A percentile compares a stretch with the other conserved stretches of the same genome.
These are phyloP conservation scores for Musa itinerans DNA, from an alignment of 176 grass and related monocot species.

Conservation along the genomic window DNA sequence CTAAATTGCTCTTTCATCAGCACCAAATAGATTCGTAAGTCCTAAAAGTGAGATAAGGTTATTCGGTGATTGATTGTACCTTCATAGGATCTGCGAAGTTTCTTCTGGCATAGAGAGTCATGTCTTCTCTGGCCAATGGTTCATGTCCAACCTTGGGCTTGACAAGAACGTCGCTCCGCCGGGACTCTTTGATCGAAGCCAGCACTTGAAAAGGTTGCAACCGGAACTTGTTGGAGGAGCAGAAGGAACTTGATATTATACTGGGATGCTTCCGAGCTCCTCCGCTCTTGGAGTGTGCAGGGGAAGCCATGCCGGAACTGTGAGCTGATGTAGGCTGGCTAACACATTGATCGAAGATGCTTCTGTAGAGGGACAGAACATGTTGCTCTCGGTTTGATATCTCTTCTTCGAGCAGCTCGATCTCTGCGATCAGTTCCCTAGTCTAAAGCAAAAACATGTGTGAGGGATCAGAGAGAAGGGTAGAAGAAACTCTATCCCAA, in stretches of 20 bases:
- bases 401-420: conserved; percentile 93
- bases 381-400: conserved; percentile 84
- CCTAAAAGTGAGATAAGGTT: not conserved
- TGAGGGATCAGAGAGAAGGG: too few species aligned
- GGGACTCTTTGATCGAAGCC: conserved; percentile 42
- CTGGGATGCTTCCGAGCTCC: conserved; percentile 47
- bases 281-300: conserved; percentile 51
- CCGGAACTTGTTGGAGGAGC: conserved; percentile 87
- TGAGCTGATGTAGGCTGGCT: conserved; percentile 61
- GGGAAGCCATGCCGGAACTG: conserved; percentile 74
- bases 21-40: not conserved
- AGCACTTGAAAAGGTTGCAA: conserved; percentile 75
- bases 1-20: not conserved
- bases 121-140: conserved; percentile 33
- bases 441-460: conserved; percentile 34
- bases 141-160: conserved; percentile 58
- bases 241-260: conserved; percentile 87
- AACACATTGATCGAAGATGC: conserved; percentile 78
- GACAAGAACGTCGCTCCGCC: conserved; percentile 33
- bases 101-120: conserved; percentile 27
- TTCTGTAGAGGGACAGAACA: conserved; percentile 88
- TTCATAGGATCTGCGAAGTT: conserved; percentile 35
- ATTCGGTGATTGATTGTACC: conserved; percentile 18
- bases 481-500: too few species aligned
- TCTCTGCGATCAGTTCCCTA: conserved; percentile 76